These are phyloP conservation scores for Pseudogymnoascus destructans DNA, from an alignment of 2,329 filamentous ascomycete genomes.

Conservation along the genomic window DNA sequence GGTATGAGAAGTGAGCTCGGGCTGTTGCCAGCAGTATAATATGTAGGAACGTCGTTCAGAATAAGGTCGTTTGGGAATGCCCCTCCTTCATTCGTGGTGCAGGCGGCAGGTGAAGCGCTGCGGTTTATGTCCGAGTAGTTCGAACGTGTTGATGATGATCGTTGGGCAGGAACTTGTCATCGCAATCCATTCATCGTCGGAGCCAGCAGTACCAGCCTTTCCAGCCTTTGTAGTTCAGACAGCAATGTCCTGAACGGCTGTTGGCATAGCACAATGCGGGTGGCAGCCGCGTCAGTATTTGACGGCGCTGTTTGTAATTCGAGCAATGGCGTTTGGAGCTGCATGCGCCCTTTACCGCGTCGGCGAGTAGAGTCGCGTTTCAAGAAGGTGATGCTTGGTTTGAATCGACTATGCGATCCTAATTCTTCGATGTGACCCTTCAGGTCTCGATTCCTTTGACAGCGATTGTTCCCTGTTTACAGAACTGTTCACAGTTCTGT, in stretches of 20 bases:
- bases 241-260: not conserved
- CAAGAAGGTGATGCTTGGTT: not conserved
- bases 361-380: not conserved
- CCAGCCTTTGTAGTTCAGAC: not conserved
- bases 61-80: slow-evolving; percentile 19
- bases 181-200: slow-evolving; percentile 20
- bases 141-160: slow-evolving; percentile 25
- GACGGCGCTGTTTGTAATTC: not conserved
- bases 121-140: slow-evolving; percentile 21
- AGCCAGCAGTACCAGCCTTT: not conserved
- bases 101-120: slow-evolving; percentile 17
- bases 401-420: slow-evolving; percentile 4
- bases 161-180: slow-evolving; percentile 24
- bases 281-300: slow-evolving; percentile 6
- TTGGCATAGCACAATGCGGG: slow-evolving; percentile 2
- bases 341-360: not conserved
- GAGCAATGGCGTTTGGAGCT: not conserved
- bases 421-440: not conserved
- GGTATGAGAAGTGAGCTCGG: slow-evolving; percentile 28
- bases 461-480: not conserved
- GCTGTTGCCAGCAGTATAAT: slow-evolving; percentile 20
- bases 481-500: too few relatives aligned
- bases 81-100: slow-evolving; percentile 13
- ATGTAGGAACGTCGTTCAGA: slow-evolving; percentile 24
- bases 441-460: slow-evolving; percentile 6